Conservation (phyloP, 2,329 filamentous ascomycete genomes). For the Penicillium sumatraense region DNA sequence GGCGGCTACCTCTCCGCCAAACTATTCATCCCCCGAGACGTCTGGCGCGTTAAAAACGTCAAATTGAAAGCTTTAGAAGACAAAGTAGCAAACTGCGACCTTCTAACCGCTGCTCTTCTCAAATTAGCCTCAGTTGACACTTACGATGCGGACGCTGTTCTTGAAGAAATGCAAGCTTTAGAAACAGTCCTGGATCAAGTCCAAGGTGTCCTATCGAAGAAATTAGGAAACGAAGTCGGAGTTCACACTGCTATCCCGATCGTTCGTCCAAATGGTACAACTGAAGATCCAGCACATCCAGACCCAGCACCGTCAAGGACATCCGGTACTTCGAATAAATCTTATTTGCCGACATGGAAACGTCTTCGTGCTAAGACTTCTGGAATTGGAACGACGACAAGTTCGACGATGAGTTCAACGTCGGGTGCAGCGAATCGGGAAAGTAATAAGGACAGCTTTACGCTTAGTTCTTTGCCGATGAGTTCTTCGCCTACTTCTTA, state of each 20-base stretch:
- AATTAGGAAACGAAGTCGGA: constrained; percentile 91
- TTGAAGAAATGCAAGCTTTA: constrained; percentile 91
- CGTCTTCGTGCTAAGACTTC: constrained; percentile 90
- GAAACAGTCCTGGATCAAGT: constrained; percentile 87
- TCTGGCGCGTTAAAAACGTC: constrained; percentile 91
- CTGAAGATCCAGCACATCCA: constrained; percentile 50
- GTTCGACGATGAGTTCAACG: constrained; percentile 38
- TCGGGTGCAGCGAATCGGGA: constrained; percentile 47
- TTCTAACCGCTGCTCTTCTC: constrained; percentile 83
- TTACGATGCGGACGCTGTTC: constrained; percentile 84
- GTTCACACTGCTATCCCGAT: constrained; percentile 72
- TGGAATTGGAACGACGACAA: constrained; percentile 56
- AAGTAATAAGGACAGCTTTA: constrained; percentile 62
- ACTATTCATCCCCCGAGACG: constrained; percentile 88
- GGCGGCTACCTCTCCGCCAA: constrained; percentile 91
- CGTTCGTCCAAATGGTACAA: constrained; percentile 67
- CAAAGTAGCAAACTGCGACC: constrained; percentile 89
- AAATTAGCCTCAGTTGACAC: constrained; percentile 85
- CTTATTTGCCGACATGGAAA: constrained; percentile 84
- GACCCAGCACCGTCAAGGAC: constrained; percentile 51
- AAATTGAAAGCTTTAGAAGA: constrained; percentile 92
- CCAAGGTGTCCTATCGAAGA: constrained; percentile 75
- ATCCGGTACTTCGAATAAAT: constrained; percentile 71
- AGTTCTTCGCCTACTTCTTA: constrained; percentile 64
- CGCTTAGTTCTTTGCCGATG: constrained; percentile 80